Evolutionary conservation across 1,284 basidiomycete genomes (phyloP).

Genomic region (Moesziomyces antarcticus): DNA sequence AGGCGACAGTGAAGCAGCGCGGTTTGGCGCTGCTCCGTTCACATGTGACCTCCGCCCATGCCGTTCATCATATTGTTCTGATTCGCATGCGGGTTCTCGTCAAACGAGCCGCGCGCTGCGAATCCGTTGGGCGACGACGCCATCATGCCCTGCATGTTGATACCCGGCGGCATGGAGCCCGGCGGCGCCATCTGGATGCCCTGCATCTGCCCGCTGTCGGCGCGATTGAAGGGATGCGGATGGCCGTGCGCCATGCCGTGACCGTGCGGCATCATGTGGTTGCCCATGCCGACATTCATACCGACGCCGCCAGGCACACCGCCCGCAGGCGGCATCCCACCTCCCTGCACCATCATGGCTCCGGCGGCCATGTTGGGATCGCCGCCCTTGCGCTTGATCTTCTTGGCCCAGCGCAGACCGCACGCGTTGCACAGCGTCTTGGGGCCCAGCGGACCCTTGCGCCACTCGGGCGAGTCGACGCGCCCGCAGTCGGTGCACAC

Average conservation of each 20-base stretch:
- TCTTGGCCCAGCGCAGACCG: conserved; percentile 65
- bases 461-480: conserved; percentile 66
- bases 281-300: conserved; percentile 26
- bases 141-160: conserved; percentile 39
- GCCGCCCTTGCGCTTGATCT: conserved; percentile 62
- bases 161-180: conserved; percentile 27
- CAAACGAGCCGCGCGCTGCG: conserved; percentile 29
- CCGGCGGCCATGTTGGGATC: conserved; percentile 46
- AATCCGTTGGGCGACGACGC: conserved; percentile 31
- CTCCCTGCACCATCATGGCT: conserved; percentile 27
- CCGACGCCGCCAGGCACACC: conserved; percentile 12
- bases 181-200: conserved; percentile 36
- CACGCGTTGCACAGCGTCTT: conserved; percentile 64
- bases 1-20: not conserved
- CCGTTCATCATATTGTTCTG: conserved; percentile 28
- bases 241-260: conserved; percentile 29
- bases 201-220: conserved; percentile 36
- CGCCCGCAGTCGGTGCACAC: conserved; percentile 65
- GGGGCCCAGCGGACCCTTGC: conserved; percentile 63
- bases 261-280: conserved; percentile 33
- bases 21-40: not conserved
- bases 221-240: conserved; percentile 39
- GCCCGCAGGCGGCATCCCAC: conserved; percentile 23
- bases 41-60: conserved; percentile 31
- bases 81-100: conserved; percentile 27